phyloP scores from a whole-genome alignment of 2,329 filamentous ascomycete species.

The Dryadomyces quercus-mongolicae region DNA sequence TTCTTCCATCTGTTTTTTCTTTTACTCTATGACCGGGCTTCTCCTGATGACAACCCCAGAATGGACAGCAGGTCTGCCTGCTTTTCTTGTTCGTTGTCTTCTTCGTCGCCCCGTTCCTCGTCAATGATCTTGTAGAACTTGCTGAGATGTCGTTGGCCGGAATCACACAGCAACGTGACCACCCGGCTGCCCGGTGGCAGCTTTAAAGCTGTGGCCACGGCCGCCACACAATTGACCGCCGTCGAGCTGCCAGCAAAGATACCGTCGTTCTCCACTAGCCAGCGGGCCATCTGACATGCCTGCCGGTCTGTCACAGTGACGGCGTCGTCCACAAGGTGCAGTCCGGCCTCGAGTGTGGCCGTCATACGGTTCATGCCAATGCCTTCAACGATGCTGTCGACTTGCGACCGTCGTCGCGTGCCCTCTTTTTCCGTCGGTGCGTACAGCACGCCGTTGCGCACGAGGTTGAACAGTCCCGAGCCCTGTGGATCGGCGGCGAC shows the following conservation, averaged over 20 bases:
- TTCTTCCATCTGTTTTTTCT: too few species aligned
- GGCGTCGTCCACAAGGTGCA: slow-evolving; percentile 80
- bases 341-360: slow-evolving; percentile 77
- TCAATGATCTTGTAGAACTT: slow-evolving; percentile 74
- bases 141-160: slow-evolving; percentile 69
- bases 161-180: slow-evolving; percentile 77
- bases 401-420: slow-evolving; percentile 76
- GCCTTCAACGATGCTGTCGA: slow-evolving; percentile 92
- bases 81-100: slow-evolving; percentile 11
- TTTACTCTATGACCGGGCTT: neutral
- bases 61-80: slow-evolving; percentile 34
- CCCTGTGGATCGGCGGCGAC: slow-evolving; percentile 91
- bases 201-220: slow-evolving; percentile 53
- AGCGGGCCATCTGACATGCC: slow-evolving; percentile 86
- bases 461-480: slow-evolving; percentile 82
- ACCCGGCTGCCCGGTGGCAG: slow-evolving; percentile 52
- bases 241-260: slow-evolving; percentile 91
- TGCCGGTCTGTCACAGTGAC: slow-evolving; percentile 80
- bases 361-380: slow-evolving; percentile 95
- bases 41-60: slow-evolving; percentile 27
- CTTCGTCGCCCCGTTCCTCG: slow-evolving; percentile 41
- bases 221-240: slow-evolving; percentile 88
- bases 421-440: slow-evolving; percentile 80
- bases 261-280: slow-evolving; percentile 90
- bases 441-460: slow-evolving; percentile 95